Conservation (phyloP, 805 yeast species). For the Naumovozyma castellii region DNA sequence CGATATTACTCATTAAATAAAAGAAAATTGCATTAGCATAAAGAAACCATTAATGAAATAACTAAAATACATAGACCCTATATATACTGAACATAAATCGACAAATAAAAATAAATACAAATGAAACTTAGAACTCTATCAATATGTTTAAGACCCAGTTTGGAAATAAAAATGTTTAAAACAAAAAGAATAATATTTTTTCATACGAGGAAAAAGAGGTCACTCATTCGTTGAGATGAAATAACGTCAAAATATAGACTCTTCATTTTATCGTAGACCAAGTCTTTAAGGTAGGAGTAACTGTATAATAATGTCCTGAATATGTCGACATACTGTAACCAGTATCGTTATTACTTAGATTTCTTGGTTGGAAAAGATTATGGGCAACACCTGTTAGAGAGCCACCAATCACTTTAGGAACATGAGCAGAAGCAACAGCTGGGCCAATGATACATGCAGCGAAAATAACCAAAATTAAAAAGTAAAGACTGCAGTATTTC, state of each 20-base stretch:
- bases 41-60: slow-evolving; percentile 7
- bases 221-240: not conserved
- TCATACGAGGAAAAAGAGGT: not conserved
- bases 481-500: slow-evolving; percentile 79
- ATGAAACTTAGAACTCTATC: slow-evolving; percentile 2
- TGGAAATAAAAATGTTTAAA: slow-evolving; percentile 1
- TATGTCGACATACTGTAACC: slow-evolving; percentile 36
- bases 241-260: not conserved
- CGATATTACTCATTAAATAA: too few species aligned
- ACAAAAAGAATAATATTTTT: not conserved
- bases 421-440: slow-evolving; percentile 65
- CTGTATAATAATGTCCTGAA: slow-evolving; percentile 33
- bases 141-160: slow-evolving; percentile 1
- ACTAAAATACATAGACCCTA: slow-evolving; percentile 19
- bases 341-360: slow-evolving; percentile 74
- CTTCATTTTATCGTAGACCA: slow-evolving; percentile 42
- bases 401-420: slow-evolving; percentile 28
- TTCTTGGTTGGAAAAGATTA: slow-evolving; percentile 88
- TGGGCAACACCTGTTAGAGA: slow-evolving; percentile 34
- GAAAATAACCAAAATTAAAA: slow-evolving; percentile 58
- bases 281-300: slow-evolving; percentile 43
- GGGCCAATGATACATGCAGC: slow-evolving; percentile 81
- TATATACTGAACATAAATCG: slow-evolving; percentile 4
- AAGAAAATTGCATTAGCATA: not conserved
- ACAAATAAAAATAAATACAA: slow-evolving; percentile 2